Percentiles rank a stretch among this genome's conserved stretches.
These are phyloP conservation scores for Quercus agrifolia DNA, from an alignment of 306 rosid species.

Conservation along the genomic window DNA sequence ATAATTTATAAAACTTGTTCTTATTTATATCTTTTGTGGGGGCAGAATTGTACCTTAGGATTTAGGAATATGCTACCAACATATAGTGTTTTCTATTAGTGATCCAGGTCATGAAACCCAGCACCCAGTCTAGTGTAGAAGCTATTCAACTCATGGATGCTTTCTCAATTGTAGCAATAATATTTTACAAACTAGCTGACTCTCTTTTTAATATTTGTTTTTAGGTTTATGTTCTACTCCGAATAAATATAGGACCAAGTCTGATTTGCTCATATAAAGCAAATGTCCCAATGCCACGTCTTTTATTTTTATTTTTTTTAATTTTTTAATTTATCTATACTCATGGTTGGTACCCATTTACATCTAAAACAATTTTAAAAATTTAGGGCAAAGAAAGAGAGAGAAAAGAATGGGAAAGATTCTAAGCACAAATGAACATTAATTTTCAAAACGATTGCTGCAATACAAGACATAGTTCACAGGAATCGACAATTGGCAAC, in stretches of 20 bases:
- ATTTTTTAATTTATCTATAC: background rate
- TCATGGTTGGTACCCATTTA: background rate
- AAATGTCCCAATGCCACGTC: too few species aligned
- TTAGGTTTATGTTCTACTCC: too few species aligned
- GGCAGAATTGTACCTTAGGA: background rate
- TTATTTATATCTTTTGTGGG: background rate
- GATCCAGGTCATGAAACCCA: background rate
- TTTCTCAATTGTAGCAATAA: too few species aligned
- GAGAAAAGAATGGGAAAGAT: background rate
- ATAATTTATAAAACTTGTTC: background rate
- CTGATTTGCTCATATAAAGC: too few species aligned
- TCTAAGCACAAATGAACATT: background rate
- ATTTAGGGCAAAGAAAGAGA: background rate
- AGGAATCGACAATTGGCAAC: slow-evolving; percentile 24
- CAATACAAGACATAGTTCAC: slow-evolving; percentile 21
- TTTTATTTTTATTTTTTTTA: background rate
- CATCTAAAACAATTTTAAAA: background rate
- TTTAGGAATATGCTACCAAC: too few species aligned
- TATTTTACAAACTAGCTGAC: too few species aligned
- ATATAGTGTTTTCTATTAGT: background rate
- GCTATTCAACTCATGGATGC: too few species aligned
- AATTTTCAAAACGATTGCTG: slow-evolving; percentile 16
- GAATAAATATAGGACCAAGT: too few species aligned
- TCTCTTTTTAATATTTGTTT: background rate
- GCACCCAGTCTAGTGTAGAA: too few species aligned